Percentiles rank a stretch among this genome's conserved stretches.
Conservation (phyloP, 2,329 filamentous ascomycete species). For the Ascochyta pisi region DNA sequence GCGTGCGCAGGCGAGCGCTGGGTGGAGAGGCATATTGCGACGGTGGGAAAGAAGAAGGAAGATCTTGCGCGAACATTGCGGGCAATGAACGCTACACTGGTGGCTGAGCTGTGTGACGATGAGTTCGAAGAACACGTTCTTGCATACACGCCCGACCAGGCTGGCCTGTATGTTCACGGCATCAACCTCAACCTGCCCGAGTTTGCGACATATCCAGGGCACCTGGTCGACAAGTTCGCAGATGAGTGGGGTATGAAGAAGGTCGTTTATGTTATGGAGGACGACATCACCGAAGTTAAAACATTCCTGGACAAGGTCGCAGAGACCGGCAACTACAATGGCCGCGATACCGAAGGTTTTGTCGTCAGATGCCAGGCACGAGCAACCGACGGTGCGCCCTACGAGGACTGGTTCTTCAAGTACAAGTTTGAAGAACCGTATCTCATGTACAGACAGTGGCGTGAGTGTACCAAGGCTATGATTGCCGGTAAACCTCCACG, state of each 20-base stretch:
- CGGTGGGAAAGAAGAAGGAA: constrained; percentile 76
- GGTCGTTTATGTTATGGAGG: constrained; percentile 78
- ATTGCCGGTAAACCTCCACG: constrained; percentile 77
- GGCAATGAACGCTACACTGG: constrained; percentile 86
- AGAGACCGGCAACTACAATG: constrained; percentile 87
- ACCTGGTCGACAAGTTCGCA: constrained; percentile 87
- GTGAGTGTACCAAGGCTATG: constrained; percentile 91
- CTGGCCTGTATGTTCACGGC: constrained; percentile 93
- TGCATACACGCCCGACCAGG: constrained; percentile 80
- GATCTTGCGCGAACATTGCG: constrained; percentile 80
- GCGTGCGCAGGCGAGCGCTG: constrained; percentile 82
- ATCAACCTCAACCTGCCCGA: constrained; percentile 94
- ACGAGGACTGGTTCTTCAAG: constrained; percentile 99
- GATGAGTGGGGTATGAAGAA: constrained; percentile 93
- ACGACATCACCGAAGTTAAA: constrained; percentile 77
- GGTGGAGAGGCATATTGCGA: constrained; percentile 78
- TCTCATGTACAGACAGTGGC: constrained; percentile 98
- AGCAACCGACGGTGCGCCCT: constrained; percentile 61
- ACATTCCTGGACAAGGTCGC: constrained; percentile 83
- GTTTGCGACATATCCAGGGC: constrained; percentile 85
- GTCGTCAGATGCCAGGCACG: constrained; percentile 85
- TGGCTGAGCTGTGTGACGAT: constrained; percentile 96
- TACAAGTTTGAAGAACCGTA: constrained; percentile 99
- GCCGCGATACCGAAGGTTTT: constrained; percentile 94
- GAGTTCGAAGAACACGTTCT: constrained; percentile 96